These are phyloP conservation scores for Psilocybe cyanescens DNA, from an alignment of 768 basidiomycete species.

Conservation along the genomic window DNA sequence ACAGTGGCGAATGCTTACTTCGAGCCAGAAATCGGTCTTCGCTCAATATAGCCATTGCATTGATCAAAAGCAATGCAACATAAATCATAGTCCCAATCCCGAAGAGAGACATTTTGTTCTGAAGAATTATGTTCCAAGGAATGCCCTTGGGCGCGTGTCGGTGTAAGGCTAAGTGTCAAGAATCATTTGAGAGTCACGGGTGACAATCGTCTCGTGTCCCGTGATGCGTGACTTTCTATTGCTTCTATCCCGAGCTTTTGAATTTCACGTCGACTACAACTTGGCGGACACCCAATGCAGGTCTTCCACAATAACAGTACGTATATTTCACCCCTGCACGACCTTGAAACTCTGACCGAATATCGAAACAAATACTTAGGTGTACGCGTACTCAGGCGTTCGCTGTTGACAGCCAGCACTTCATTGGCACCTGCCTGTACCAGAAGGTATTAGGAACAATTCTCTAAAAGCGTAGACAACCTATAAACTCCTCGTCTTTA, in stretches of 20 bases:
- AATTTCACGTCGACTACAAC: neutral
- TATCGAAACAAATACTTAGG: slow-evolving; percentile 8
- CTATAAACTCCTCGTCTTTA: slow-evolving; percentile 12
- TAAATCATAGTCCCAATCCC: slow-evolving; percentile 83
- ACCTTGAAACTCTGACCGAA: neutral
- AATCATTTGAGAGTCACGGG: slow-evolving; percentile 1
- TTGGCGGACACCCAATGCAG: slow-evolving; percentile 29
- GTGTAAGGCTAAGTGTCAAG: neutral
- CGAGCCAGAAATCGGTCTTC: slow-evolving; percentile 95
- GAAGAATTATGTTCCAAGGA: neutral
- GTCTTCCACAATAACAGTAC: slow-evolving; percentile 28
- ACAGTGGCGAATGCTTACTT: slow-evolving; percentile 56
- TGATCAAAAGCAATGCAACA: slow-evolving; percentile 85
- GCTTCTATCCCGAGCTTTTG: neutral
- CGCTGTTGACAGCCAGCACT: slow-evolving; percentile 7
- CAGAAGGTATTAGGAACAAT: slow-evolving; percentile 23
- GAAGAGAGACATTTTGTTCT: slow-evolving; percentile 55
- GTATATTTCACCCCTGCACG: neutral
- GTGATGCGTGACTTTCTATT: slow-evolving; percentile 1
- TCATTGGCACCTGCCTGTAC: slow-evolving; percentile 9
- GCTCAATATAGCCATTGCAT: slow-evolving; percentile 93
- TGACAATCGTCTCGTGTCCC: neutral
- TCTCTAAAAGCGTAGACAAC: neutral
- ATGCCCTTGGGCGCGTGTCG: neutral
- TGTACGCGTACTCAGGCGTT: slow-evolving; percentile 15